Evolutionary conservation across 1,284 basidiomycete genomes (phyloP), one percentile per base, ranked within the genome.

Genomic region (Ceratobasidium sp.): DNA sequence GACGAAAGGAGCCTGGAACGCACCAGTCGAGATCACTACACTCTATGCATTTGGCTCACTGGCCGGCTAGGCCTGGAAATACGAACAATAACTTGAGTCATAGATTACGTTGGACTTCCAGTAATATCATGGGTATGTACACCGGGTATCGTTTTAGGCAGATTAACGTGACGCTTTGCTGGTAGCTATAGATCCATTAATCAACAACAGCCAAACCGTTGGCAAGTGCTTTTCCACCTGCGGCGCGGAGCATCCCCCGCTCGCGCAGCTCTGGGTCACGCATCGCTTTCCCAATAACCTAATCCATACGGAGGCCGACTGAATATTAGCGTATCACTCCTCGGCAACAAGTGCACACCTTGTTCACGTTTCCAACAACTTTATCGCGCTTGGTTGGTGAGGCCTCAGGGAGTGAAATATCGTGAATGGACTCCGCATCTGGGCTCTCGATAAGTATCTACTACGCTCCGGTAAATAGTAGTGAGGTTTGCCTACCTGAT

Each of bases 221-320:
- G 3, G 38, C 64, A 15, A 34, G 27, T 8, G 29, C 64, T 22
- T 67, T 67, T n/a, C 62, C 64, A 15, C 64, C 64, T 32, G 34
- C 38, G n/a, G 35, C 50, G 20, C 52, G 64, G 5, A 67, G 40
- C 50, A 55, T 45, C 8, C 38, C 64, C 20, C 52, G 50, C 22
- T 67, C 64, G 17, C 35, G 40, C n/a, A 67, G 47, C 40, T 67
- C 64, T 2, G 64, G 64, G 20, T 67, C 64, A 22, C 50, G 52
- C 2, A 20, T 55, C 6, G 45, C 12, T 22, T 54, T 55, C 29
- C 35, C 43, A 31, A 67, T 10, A 13, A 67, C 17, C 52, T 67
- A 31, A 13, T n/a, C n/a, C n/a, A 38, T 17, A 43, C 4, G 25
- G 29, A 17, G 12, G 15, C 34, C n/a, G 32, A 25, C 8, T 20